Evolutionary conservation across 2,329 filamentous ascomycete genomes (phyloP), one percentile per base, ranked within the genome.

Genomic region (Pezicula radicicola): DNA sequence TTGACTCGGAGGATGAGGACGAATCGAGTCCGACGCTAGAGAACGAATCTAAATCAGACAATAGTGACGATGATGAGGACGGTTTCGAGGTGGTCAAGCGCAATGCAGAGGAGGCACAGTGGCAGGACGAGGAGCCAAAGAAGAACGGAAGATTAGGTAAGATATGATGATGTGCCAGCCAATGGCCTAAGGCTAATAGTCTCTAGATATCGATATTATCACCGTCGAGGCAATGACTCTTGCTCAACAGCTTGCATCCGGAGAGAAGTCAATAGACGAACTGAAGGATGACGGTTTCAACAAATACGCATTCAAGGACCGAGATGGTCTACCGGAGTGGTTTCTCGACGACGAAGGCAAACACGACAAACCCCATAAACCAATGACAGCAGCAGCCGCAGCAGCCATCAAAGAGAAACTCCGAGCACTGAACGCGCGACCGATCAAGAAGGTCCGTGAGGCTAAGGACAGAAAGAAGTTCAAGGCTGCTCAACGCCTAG

Each of bases 181-280:
- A 19, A 4, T 27, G 40, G 8, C 6, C 25, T 28, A 8, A 21
- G 6, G 36, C 62, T 66, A 53, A 66, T 51, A 50, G 21, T 27
- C 27, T 50, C 68, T 71, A 79, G 92, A 97, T 67, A 96, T 99
- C 71, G 91, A 97, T 68, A 97, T 99, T 64, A 96, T 97, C 66
- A 99, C 94, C n/a, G 94, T 91, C 5, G 94, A 99, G 76, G 94
- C 95, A 58, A 99, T 99, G 94, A 95, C 93, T 0, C 80, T 99
- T 15, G 95, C 94, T 1, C 94, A 97, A 59, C 83, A 91, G 66
- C 85, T 99, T 53, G 94, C 92, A 3, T 91, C 88, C 0, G 93
- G 93, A 42, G 81, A 93, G 67, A 92, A 87, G 70, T 88, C 86
- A 1, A 87, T 83, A 43, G 72, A 87, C 50, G 90, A 97, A 61